Evolutionary conservation across 352 stramenopile genomes (phyloP), one percentile per base, ranked within the genome.

Genomic region (Phytophthora pseudosyringae): DNA sequence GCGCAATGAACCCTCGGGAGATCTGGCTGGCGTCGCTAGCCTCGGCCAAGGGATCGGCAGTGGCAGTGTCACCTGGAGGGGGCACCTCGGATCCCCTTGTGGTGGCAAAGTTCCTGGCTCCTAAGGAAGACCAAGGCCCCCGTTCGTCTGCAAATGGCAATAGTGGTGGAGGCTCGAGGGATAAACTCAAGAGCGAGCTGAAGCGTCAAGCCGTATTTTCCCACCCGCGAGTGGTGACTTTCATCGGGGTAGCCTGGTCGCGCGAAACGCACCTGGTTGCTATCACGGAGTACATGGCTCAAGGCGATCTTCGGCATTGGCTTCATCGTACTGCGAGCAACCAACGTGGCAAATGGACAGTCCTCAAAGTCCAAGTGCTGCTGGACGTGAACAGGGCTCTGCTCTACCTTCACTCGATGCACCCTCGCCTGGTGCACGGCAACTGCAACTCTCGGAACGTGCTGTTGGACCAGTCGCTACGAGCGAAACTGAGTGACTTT

Each of bases 401-500:
- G 25, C 64, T 87, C 13, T 91, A 91, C 36, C 40, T 91, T 48
- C 82, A 91, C 65, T 84, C 78, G 18, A 85, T 91, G 70, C 72
- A 83, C 28, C 76, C 82, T 5, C 69, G 61, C 9, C 45, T 86
- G 13, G 68, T 88, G 16, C 82, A 91, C 31, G 80, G 82, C 46
- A 89, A 89, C 36, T 82, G 71, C 43, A 91, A 91, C 31, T 89
- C 82, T 16, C 76, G 80, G 1, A 91, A 91, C 41, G 80, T 91
- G 36, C 43, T 91, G 51, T 48, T 91, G 21, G 76, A 70, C 41
- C 66, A 81, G n/a, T 67, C 67, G 10, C 77, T 91, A 53, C 76
- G 80, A 47, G 82, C 82, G 18, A 91, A 91, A 45, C 59, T 88
- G 43, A 89, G 80, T 41, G 82, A 91, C 59, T 91, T 89, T 72